These are phyloP conservation scores for Boechera retrofracta DNA, from an alignment of 345 rosid genomes.

Conservation along the genomic window DNA sequence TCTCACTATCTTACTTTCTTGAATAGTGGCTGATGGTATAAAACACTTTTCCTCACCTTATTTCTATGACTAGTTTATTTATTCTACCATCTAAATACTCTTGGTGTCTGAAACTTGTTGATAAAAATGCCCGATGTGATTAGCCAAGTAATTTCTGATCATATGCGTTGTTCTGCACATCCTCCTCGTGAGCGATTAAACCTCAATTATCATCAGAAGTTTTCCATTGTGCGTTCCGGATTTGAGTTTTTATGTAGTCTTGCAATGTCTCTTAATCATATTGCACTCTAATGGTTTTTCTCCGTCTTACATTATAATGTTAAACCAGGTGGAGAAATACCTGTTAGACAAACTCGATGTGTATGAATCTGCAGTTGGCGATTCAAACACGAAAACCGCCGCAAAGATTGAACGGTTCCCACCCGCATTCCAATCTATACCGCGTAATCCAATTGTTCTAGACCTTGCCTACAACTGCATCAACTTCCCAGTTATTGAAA, in stretches of 20 bases:
- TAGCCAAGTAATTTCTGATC: slow-evolving; percentile 4
- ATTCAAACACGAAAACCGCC: slow-evolving; percentile 58
- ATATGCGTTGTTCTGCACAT: background rate
- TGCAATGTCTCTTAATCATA: background rate
- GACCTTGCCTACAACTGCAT: slow-evolving; percentile 77
- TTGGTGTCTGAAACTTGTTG: background rate
- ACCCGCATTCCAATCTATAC: slow-evolving; percentile 66
- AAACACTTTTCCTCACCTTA: background rate
- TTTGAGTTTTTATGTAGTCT: slow-evolving; percentile 1
- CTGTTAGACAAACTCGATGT: slow-evolving; percentile 78
- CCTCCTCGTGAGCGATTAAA: background rate
- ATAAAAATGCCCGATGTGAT: background rate
- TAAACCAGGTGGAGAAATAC: slow-evolving; percentile 71
- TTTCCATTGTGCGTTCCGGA: background rate
- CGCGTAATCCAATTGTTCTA: slow-evolving; percentile 85
- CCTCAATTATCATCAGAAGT: background rate
- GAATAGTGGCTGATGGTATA: background rate
- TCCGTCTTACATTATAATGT: background rate
- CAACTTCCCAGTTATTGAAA: slow-evolving; percentile 82
- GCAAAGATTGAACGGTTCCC: slow-evolving; percentile 88
- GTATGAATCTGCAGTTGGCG: slow-evolving; percentile 83
- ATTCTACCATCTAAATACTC: background rate
- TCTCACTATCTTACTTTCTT: background rate
- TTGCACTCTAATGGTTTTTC: background rate
- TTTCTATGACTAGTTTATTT: background rate